Evolutionary conservation across 1,139 yeast genomes (phyloP).

Genomic region (Geotrichum bryndzae): DNA sequence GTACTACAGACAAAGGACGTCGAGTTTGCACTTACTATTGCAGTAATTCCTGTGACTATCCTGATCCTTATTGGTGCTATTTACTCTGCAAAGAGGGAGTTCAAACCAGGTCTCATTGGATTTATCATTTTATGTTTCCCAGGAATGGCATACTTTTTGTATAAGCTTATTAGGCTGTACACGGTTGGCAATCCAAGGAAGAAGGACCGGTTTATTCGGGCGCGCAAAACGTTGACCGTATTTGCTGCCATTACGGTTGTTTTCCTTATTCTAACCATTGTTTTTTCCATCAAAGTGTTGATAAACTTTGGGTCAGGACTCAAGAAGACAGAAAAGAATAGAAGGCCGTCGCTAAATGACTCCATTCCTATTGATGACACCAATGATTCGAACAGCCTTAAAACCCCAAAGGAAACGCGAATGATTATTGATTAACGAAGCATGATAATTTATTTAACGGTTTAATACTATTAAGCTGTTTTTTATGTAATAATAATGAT

Average conservation of each 20-base stretch:
- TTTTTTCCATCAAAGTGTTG: slow-evolving; percentile 37
- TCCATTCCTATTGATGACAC: not conserved
- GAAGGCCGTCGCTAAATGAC: not conserved
- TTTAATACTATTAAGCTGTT: not conserved
- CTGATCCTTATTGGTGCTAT: slow-evolving; percentile 40
- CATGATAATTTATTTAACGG: not conserved
- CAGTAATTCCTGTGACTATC: slow-evolving; percentile 46
- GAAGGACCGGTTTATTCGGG: slow-evolving; percentile 39
- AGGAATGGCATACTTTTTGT: slow-evolving; percentile 47
- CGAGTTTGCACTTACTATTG: slow-evolving; percentile 47
- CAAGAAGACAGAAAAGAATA: not conserved
- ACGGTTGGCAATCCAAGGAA: slow-evolving; percentile 36
- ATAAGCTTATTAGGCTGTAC: slow-evolving; percentile 46
- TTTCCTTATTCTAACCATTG: slow-evolving; percentile 39
- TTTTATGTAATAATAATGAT: not conserved
- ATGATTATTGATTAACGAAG: slow-evolving; percentile 4
- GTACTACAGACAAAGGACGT: slow-evolving; percentile 42
- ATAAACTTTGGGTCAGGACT: slow-evolving; percentile 34
- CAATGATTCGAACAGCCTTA: not conserved
- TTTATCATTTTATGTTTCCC: slow-evolving; percentile 38
- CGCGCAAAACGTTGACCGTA: slow-evolving; percentile 44
- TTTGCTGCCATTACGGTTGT: slow-evolving; percentile 46
- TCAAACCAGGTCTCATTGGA: slow-evolving; percentile 31
- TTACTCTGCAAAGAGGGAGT: slow-evolving; percentile 41
- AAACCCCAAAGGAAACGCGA: not conserved